Evolutionary conservation across 495 filamentous ascomycete genomes (phyloP).

Genomic region (Penicillium waksmanii): DNA sequence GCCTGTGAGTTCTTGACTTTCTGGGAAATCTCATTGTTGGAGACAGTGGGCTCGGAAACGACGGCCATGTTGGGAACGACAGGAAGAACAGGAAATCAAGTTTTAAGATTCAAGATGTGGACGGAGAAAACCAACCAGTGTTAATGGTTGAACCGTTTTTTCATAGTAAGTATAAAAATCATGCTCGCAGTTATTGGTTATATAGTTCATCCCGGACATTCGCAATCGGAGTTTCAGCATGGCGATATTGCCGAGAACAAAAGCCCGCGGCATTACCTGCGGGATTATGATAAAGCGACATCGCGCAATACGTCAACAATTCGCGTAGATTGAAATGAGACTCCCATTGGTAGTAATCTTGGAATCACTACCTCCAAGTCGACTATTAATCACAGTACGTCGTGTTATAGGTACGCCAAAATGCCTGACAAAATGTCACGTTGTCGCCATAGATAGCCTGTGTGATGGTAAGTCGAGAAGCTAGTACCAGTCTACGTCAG

Average conservation of each 20-base stretch:
- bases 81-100: background rate
- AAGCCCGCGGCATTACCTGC: constrained; percentile 1
- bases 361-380: too few relatives aligned
- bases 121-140: background rate
- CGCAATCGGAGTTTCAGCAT: constrained; percentile 3
- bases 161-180: background rate
- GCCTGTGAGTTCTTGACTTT: background rate
- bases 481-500: too few relatives aligned
- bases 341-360: too few relatives aligned
- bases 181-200: background rate
- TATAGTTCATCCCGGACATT: constrained; percentile 4
- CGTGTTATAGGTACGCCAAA: too few relatives aligned
- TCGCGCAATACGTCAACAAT: too few relatives aligned
- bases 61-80: background rate
- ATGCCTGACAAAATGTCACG: too few relatives aligned
- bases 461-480: too few relatives aligned
- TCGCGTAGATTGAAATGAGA: too few relatives aligned
- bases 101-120: background rate
- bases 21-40: background rate
- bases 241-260: background rate
- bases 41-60: background rate
- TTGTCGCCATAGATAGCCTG: too few relatives aligned
- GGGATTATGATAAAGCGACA: too few relatives aligned
- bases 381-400: too few relatives aligned
- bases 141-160: background rate